Conservation (phyloP, 1,139 yeast species). For the Protomyces inundatus region DNA sequence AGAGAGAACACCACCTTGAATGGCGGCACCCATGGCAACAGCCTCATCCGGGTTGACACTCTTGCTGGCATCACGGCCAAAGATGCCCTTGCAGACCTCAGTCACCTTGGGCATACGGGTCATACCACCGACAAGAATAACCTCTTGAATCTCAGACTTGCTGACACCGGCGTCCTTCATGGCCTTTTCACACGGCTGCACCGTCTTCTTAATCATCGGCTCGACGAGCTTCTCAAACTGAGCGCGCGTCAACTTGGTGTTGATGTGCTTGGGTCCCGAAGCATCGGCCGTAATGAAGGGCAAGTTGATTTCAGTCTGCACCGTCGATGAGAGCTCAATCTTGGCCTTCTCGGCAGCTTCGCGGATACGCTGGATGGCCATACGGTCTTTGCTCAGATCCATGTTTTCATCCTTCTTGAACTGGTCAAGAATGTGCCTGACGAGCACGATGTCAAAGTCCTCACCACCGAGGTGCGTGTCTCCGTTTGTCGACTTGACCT, state of each 20-base stretch:
- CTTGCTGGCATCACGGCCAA: slow-evolving; percentile 95
- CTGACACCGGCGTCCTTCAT: slow-evolving; percentile 88
- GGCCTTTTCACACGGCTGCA: slow-evolving; percentile 98
- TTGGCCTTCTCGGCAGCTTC: slow-evolving; percentile 99
- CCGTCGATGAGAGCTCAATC: slow-evolving; percentile 93
- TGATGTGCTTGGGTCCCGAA: slow-evolving; percentile 96
- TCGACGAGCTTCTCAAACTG: slow-evolving; percentile 91
- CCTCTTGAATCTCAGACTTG: slow-evolving; percentile 87
- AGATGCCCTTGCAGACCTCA: slow-evolving; percentile 87
- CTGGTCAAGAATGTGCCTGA: slow-evolving; percentile 81
- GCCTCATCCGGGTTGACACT: slow-evolving; percentile 99
- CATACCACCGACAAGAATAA: slow-evolving; percentile 99
- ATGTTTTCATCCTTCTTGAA: slow-evolving; percentile 92
- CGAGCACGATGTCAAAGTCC: slow-evolving; percentile 78
- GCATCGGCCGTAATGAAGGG: slow-evolving; percentile 96
- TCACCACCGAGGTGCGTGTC: slow-evolving; percentile 90
- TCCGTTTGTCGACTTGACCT: slow-evolving; percentile 84
- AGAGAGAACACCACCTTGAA: slow-evolving; percentile 97
- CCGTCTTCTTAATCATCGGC: slow-evolving; percentile 82
- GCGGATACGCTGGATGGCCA: slow-evolving; percentile 99
- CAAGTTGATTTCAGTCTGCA: slow-evolving; percentile 88
- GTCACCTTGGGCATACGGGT: slow-evolving; percentile 99
- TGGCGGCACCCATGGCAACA: slow-evolving; percentile 99
- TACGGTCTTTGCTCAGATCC: slow-evolving; percentile 84
- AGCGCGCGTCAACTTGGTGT: slow-evolving; percentile 85